Conservation (phyloP, 768 basidiomycete genomes). For the Lactarius trivialis region DNA sequence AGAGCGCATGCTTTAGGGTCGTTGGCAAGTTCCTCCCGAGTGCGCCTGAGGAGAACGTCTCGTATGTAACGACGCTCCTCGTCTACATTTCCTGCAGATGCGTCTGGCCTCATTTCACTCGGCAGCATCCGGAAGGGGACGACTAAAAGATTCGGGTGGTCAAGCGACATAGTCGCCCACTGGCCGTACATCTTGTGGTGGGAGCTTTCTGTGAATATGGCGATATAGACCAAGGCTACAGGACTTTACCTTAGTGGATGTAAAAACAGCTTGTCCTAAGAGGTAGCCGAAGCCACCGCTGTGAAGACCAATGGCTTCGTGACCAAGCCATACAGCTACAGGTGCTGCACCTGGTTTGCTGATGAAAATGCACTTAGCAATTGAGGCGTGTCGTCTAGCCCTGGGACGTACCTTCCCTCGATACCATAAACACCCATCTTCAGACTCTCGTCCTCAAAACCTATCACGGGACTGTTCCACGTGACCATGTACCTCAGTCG, state of each 20-base stretch:
- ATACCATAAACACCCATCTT: conserved; percentile 42
- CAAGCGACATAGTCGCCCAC: conserved; percentile 36
- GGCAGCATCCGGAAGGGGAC: conserved; percentile 37
- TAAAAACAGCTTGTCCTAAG: conserved; percentile 35
- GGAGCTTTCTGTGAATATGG: neutral
- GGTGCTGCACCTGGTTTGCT: conserved; percentile 45
- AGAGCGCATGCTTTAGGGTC: conserved; percentile 14
- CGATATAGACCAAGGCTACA: neutral
- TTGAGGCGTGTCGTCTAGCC: neutral
- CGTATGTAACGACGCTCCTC: conserved; percentile 23
- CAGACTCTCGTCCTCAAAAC: conserved; percentile 26
- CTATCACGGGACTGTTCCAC: conserved; percentile 33
- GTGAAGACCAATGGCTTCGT: conserved; percentile 38
- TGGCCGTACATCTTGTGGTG: conserved; percentile 31
- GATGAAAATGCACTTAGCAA: neutral
- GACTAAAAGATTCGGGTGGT: conserved; percentile 32
- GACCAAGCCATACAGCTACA: conserved; percentile 33
- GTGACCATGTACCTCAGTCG: conserved; percentile 35
- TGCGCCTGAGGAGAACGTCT: conserved; percentile 14
- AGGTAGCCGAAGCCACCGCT: conserved; percentile 35
- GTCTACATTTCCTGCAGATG: conserved; percentile 25
- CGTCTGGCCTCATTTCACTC: conserved; percentile 26
- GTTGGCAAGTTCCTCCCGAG: conserved; percentile 17
- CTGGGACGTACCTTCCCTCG: conserved; percentile 38
- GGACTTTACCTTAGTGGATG: conserved; percentile 31